Evolutionary conservation across 208 protist species (phyloP).

Genomic region (Leishmania major): DNA sequence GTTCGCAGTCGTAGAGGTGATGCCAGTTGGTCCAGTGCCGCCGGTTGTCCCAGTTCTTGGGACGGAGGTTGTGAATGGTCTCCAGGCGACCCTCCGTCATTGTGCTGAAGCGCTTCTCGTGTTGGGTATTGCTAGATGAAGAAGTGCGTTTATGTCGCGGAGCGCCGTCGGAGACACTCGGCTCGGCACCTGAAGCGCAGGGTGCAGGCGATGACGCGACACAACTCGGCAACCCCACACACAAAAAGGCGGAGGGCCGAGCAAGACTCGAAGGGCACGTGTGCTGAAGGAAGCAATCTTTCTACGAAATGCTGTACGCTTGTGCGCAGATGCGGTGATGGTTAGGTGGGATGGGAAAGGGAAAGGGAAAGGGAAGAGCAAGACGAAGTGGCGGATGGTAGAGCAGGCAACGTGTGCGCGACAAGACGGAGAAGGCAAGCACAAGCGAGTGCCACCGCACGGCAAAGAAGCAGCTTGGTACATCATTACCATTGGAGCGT

Average conservation of each 20-base stretch:
- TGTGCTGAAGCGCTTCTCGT: slow-evolving; percentile 35
- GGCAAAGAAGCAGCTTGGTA: background rate
- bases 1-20: slow-evolving; percentile 89
- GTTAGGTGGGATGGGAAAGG: background rate
- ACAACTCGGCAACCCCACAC: background rate
- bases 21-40: slow-evolving; percentile 93
- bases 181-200: background rate
- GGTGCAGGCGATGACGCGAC: background rate
- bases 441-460: background rate
- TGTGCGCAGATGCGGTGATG: background rate
- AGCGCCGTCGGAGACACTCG: background rate
- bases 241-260: background rate
- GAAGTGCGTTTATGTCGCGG: background rate
- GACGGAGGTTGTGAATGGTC: slow-evolving; percentile 88
- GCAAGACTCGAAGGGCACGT: background rate
- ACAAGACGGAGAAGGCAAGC: background rate
- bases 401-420: slow-evolving; percentile 4
- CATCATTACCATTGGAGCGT: background rate
- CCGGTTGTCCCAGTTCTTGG: slow-evolving; percentile 90
- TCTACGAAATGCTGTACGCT: background rate
- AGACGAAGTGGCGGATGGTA: background rate
- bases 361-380: slow-evolving; percentile 1
- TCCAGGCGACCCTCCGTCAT: slow-evolving; percentile 93
- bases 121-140: background rate
- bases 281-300: background rate